phyloP scores from a whole-genome alignment of 176 grass and related monocot species.

The Aegilops bicornis region DNA sequence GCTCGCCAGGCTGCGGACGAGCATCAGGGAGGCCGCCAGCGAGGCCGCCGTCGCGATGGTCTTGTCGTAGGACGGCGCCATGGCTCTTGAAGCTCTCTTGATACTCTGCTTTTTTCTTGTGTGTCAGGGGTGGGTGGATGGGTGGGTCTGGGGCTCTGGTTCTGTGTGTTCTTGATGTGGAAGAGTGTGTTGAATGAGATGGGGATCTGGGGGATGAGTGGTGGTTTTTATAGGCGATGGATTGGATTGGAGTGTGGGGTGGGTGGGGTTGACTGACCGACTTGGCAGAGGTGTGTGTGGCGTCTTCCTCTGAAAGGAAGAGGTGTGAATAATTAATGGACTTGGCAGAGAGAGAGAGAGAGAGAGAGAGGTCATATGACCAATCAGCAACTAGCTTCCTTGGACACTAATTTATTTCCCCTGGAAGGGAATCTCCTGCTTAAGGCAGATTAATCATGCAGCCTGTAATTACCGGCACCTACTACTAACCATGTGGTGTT shows the following conservation, averaged over 20 bases:
- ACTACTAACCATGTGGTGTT: background rate
- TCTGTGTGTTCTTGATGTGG: background rate
- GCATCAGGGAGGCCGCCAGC: slow-evolving; percentile 43
- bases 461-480: background rate
- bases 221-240: slow-evolving; percentile 7
- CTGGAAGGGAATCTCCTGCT: background rate
- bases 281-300: too few relatives aligned
- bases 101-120: background rate
- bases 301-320: background rate
- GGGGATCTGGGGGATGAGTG: background rate
- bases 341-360: background rate
- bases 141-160: background rate
- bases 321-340: background rate
- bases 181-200: background rate
- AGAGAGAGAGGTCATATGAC: background rate
- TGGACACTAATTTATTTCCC: background rate
- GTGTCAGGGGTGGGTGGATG: slow-evolving; percentile 24
- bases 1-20: slow-evolving; percentile 43
- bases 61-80: slow-evolving; percentile 48
- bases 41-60: slow-evolving; percentile 49
- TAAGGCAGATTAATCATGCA: background rate
- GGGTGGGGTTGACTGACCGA: background rate
- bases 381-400: background rate
- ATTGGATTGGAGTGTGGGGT: background rate
- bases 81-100: slow-evolving; percentile 18